These are phyloP conservation scores for Rugonectria rugulosa DNA, from an alignment of 2,329 filamentous ascomycete genomes.

Conservation along the genomic window DNA sequence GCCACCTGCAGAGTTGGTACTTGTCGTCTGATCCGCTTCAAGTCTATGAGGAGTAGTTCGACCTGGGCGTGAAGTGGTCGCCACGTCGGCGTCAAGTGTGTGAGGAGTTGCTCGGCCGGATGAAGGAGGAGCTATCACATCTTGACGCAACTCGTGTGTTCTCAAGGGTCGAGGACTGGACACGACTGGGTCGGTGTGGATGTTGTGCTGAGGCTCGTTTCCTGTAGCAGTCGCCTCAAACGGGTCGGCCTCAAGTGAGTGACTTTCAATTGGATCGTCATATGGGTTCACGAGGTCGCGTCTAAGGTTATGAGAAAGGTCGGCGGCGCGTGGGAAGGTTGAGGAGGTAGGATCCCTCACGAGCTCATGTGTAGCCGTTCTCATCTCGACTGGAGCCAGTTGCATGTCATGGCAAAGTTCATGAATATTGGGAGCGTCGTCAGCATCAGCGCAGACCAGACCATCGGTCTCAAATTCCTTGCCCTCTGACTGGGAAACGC, in stretches of 20 bases:
- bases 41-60: conserved; percentile 22
- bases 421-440: conserved; percentile 17
- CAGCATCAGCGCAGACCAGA: conserved; percentile 19
- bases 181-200: conserved; percentile 20
- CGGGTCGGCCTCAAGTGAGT: conserved; percentile 21
- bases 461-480: conserved; percentile 21
- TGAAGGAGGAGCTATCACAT: neutral
- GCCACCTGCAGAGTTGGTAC: conserved; percentile 2
- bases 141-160: conserved; percentile 15
- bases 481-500: conserved; percentile 7
- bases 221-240: conserved; percentile 9
- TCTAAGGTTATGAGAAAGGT: conserved; percentile 22
- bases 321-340: conserved; percentile 14
- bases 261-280: neutral
- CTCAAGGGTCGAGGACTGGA: conserved; percentile 15
- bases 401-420: conserved; percentile 21
- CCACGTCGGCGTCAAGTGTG: conserved; percentile 21
- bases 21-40: conserved; percentile 22
- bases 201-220: conserved; percentile 19
- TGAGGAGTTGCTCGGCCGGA: conserved; percentile 7
- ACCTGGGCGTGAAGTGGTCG: conserved; percentile 7
- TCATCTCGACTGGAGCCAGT: neutral
- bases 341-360: conserved; percentile 24
- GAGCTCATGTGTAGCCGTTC: conserved; percentile 17
- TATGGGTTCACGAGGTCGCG: neutral